These are phyloP conservation scores for Lecanicillium sp. DNA, from an alignment of 2,329 filamentous ascomycete genomes.

Conservation along the genomic window DNA sequence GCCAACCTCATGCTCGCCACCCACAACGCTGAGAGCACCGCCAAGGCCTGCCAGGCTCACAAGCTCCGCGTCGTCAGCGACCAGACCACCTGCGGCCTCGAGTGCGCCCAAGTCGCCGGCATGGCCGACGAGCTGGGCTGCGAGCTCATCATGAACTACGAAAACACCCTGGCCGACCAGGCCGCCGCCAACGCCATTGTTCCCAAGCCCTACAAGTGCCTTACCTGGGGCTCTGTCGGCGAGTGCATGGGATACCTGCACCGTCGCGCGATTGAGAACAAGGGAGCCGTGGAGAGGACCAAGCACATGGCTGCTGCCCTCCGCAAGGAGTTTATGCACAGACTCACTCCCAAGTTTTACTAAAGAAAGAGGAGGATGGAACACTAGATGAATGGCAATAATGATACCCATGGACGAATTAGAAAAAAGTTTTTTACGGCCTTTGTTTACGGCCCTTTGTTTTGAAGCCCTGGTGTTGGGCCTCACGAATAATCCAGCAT, in stretches of 20 bases:
- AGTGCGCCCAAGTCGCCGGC: conserved; percentile 62
- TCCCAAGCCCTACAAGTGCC: conserved; percentile 23
- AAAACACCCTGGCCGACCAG: conserved; percentile 7
- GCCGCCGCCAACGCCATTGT: conserved; percentile 21
- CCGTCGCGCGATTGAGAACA: conserved; percentile 15
- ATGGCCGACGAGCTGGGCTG: conserved; percentile 83
- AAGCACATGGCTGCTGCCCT: conserved; percentile 18
- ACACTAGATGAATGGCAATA: too few species aligned
- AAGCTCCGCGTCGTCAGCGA: conserved; percentile 4
- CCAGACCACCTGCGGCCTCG: conserved; percentile 23
- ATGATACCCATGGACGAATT: too few species aligned
- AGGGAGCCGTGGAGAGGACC: conserved; percentile 15
- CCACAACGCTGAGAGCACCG: conserved; percentile 64
- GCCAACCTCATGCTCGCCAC: conserved; percentile 62
- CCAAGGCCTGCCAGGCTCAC: conserved; percentile 29
- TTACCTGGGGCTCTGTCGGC: conserved; percentile 14
- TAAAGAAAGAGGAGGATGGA: too few species aligned
- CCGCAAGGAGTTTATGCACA: conserved; percentile 19
- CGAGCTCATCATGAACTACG: conserved; percentile 30
- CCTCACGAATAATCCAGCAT: too few species aligned
- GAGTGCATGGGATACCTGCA: conserved; percentile 15
- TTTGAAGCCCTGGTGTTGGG: too few species aligned
- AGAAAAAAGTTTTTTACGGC: too few species aligned
- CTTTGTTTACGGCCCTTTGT: too few species aligned
- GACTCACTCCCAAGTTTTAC: conserved; percentile 12